A percentile compares a stretch with the other conserved stretches of the same genome.
Conservation (phyloP, 164 flowering plant species). For the Vitis labrusca region DNA sequence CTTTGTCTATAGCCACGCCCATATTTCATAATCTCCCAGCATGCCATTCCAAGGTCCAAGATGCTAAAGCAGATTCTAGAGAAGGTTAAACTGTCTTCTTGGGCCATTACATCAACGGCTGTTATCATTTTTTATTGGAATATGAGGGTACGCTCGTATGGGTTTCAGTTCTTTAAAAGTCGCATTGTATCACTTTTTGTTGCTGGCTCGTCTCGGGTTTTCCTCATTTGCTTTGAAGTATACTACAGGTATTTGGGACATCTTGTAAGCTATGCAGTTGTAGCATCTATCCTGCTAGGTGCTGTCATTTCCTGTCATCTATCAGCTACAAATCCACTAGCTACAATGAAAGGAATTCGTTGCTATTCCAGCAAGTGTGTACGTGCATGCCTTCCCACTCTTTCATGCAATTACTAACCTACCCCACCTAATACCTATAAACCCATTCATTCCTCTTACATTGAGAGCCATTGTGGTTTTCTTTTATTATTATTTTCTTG, state of each 20-base stretch:
- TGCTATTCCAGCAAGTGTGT: too few relatives aligned
- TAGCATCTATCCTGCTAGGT: slow-evolving; percentile 89
- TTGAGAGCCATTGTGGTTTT: too few relatives aligned
- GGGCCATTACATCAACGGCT: slow-evolving; percentile 91
- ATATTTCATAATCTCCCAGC: too few relatives aligned
- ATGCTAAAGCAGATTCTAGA: too few relatives aligned
- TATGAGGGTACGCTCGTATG: slow-evolving; percentile 94
- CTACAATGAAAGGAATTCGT: slow-evolving; percentile 95
- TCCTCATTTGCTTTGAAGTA: slow-evolving; percentile 97
- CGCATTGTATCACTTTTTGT: slow-evolving; percentile 79
- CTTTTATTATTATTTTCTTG: too few relatives aligned
- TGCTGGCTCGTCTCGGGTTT: slow-evolving; percentile 90
- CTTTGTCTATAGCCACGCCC: too few relatives aligned
- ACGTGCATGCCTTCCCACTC: too few relatives aligned
- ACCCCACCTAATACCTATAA: too few relatives aligned
- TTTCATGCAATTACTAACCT: too few relatives aligned
- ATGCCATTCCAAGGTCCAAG: too few relatives aligned
- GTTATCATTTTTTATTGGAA: slow-evolving; percentile 86
- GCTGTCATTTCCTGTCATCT: slow-evolving; percentile 94
- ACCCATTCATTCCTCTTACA: too few relatives aligned
- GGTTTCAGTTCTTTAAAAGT: slow-evolving; percentile 83
- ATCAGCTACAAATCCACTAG: slow-evolving; percentile 75
- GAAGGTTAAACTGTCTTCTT: too few relatives aligned
- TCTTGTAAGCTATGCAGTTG: slow-evolving; percentile 92
- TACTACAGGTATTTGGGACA: slow-evolving; percentile 99